Percentiles rank a stretch among this genome's conserved stretches.
These are phyloP conservation scores for Alternaria brassicae DNA, from an alignment of 2,329 filamentous ascomycete species.

Conservation along the genomic window DNA sequence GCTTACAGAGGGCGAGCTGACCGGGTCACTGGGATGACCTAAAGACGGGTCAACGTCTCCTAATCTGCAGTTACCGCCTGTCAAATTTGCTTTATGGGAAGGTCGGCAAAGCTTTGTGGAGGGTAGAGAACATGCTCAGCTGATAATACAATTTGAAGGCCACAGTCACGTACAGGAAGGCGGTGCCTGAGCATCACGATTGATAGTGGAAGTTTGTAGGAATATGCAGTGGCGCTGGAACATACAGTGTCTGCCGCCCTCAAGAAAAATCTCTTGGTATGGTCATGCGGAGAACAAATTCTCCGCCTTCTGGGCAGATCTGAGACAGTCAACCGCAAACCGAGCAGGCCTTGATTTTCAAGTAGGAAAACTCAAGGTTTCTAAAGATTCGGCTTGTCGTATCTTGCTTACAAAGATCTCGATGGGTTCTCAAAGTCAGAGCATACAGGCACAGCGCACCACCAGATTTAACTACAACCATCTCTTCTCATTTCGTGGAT, in stretches of 20 bases:
- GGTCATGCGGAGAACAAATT: not conserved
- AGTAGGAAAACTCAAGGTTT: not conserved
- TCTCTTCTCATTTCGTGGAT: not conserved
- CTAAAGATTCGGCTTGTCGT: not conserved
- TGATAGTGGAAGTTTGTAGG: not conserved
- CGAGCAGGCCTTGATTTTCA: not conserved
- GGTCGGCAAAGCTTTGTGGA: not conserved
- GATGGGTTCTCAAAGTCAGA: not conserved
- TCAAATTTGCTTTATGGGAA: not conserved
- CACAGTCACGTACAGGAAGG: not conserved
- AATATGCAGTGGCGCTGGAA: not conserved
- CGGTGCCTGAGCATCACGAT: not conserved
- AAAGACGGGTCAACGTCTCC: not conserved
- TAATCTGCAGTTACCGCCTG: not conserved
- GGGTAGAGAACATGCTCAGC: not conserved
- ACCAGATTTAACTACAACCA: not conserved
- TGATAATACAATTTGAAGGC: not conserved
- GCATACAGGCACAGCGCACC: not conserved
- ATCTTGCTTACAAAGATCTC: not conserved
- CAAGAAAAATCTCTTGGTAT: not conserved
- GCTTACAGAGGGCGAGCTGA: conserved; percentile 8
- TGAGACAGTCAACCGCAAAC: not conserved
- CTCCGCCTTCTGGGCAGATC: not conserved
- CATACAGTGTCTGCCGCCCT: not conserved
- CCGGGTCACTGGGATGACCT: conserved; percentile 6